Evolutionary conservation across 1,284 basidiomycete species (phyloP), one percentile per base, ranked within the genome.

Genomic region (Irpex sp.): DNA sequence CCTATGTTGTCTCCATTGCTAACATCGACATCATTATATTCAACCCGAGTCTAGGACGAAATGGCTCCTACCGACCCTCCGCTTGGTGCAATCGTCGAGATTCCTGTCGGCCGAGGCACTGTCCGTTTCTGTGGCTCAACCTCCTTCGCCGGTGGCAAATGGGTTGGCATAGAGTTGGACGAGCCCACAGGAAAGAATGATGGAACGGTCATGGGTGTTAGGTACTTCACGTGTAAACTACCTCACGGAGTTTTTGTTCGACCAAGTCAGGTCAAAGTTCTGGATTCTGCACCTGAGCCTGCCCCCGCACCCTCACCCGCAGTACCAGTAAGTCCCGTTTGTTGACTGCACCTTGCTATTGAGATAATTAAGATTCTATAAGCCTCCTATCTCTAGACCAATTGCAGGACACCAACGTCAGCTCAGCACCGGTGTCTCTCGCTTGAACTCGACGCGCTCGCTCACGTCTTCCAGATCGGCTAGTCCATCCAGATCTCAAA

Each of bases 111-210:
- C 11, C 82, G 85, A 58, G 97, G 97, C 7, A 80, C 89, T 60
- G 91, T 98, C 37, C 85, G 95, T 57, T 99, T 96, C 81, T 85
- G 83, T 52, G 97, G 97, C 0, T 73, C 86, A 58, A 94, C 97
- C 0, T 83, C 85, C 3, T 99, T 99, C 74, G 87, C 94, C 13
- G 75, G 87, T 1, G 97, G 97, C 0, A 91, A 92, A 78, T 99
- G 97, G 97, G 85, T 98, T 64, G 97, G 97, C 13, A 87, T 99
- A 63, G 94, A 96, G 74, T 85, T 99, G 61, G 86, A 81, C 58
- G 88, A 92, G 68, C 75, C 84, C 3, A 90, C 87, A 54, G 97
- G 97, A 48, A 98, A 98, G 88, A 99, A 99, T 79, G 92, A 99
- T 71, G 97, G 97, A 1, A 85, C 87, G 1, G 93, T 99, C 0